Evolutionary conservation across 2,329 filamentous ascomycete species (phyloP).

Genomic region (Phialophora chinensis): DNA sequence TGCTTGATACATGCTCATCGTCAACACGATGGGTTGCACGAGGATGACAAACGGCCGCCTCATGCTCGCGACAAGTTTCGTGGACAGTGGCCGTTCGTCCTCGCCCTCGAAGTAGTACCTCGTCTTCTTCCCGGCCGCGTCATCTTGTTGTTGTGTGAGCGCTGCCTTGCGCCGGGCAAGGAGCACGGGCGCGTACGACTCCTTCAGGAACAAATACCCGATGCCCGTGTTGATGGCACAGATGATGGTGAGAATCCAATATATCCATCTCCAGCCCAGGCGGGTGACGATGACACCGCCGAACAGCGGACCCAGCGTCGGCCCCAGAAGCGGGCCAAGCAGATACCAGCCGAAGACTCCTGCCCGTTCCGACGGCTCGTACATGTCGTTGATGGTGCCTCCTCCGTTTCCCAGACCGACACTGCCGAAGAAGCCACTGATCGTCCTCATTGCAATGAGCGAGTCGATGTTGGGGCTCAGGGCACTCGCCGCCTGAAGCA

Average conservation of each 20-base stretch:
- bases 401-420: conserved; percentile 38
- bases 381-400: conserved; percentile 38
- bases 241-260: conserved; percentile 49
- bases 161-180: conserved; percentile 60
- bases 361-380: conserved; percentile 34
- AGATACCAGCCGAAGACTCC: conserved; percentile 38
- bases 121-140: conserved; percentile 32
- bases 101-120: conserved; percentile 34
- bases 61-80: conserved; percentile 47
- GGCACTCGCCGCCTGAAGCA: conserved; percentile 56
- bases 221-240: conserved; percentile 60
- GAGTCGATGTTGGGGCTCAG: conserved; percentile 55
- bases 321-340: conserved; percentile 33
- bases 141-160: conserved; percentile 50
- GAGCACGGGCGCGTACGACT: conserved; percentile 67
- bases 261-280: conserved; percentile 57
- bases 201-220: conserved; percentile 63
- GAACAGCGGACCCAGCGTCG: conserved; percentile 38
- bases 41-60: conserved; percentile 60
- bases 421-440: conserved; percentile 58
- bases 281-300: conserved; percentile 57
- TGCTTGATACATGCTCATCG: conserved; percentile 58
- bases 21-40: conserved; percentile 65
- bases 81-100: conserved; percentile 31
- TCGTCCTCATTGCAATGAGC: conserved; percentile 53